Conservation (phyloP, 305 asterid genomes). For the Fraxinus greggii region DNA sequence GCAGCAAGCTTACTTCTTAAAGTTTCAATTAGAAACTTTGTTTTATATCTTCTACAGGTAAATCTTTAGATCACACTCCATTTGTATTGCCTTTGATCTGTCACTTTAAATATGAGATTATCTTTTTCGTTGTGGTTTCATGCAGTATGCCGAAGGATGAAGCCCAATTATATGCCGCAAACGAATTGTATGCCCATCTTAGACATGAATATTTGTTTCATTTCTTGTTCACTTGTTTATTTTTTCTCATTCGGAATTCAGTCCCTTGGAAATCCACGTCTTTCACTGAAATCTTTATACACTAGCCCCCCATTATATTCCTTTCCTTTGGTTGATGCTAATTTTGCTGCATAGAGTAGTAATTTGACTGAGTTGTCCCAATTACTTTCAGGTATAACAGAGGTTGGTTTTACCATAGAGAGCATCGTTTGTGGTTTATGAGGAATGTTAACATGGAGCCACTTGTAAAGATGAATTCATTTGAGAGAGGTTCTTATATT, state of each 20-base stretch:
- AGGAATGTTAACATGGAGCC: constrained; percentile 81
- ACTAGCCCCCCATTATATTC: neutral
- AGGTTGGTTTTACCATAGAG: constrained; percentile 92
- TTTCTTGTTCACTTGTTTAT: constrained; percentile 3
- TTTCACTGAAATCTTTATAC: constrained; percentile 9
- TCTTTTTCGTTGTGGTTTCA: constrained; percentile 23
- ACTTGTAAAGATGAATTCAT: constrained; percentile 67
- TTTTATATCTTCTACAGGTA: constrained; percentile 81
- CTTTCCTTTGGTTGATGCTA: constrained; percentile 3
- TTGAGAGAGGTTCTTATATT: constrained; percentile 87
- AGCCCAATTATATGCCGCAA: constrained; percentile 86
- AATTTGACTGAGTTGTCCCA: constrained; percentile 1
- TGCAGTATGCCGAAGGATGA: constrained; percentile 97
- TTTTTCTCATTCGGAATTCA: neutral
- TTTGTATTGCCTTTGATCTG: constrained; percentile 14
- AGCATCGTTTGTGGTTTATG: constrained; percentile 68
- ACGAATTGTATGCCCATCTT: constrained; percentile 69
- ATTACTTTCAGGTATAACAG: constrained; percentile 70
- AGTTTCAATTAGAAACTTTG: constrained; percentile 79
- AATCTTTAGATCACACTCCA: constrained; percentile 17
- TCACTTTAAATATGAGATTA: constrained; percentile 19
- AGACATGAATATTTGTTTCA: neutral
- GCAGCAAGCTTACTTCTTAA: constrained; percentile 86
- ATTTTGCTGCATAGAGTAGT: constrained; percentile 4
- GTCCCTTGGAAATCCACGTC: neutral